A percentile compares a stretch with the other conserved stretches of the same genome.
Evolutionary conservation across 2,329 filamentous ascomycete genomes (phyloP).

Genomic region (Ceratocystis harringtonii): DNA sequence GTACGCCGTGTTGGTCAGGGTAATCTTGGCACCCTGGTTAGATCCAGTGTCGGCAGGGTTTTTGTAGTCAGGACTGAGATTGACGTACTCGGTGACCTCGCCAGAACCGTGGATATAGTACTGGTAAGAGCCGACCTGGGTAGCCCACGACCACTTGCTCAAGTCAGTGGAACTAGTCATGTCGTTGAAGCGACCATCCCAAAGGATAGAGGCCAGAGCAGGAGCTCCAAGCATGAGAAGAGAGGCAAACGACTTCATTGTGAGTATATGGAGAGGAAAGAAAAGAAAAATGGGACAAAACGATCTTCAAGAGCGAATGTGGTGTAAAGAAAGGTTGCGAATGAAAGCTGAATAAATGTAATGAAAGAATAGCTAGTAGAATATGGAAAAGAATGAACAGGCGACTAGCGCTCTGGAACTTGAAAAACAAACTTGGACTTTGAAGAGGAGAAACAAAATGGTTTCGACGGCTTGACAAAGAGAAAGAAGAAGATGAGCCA

Average conservation of each 20-base stretch:
- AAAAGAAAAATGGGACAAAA: conserved; percentile 12
- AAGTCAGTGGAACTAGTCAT: conserved; percentile 39
- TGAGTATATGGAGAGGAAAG: conserved; percentile 12
- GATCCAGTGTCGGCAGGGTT: conserved; percentile 49
- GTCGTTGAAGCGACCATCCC: conserved; percentile 53
- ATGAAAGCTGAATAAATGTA: not conserved
- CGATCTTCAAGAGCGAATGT: conserved; percentile 14
- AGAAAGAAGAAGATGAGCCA: not conserved
- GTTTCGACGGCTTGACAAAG: not conserved
- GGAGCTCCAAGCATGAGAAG: conserved; percentile 12
- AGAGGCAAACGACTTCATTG: conserved; percentile 16
- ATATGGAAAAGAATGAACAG: conserved; percentile 13
- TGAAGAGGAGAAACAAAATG: conserved; percentile 1
- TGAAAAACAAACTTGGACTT: conserved; percentile 7
- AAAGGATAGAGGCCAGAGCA: conserved; percentile 29
- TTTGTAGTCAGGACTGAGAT: conserved; percentile 44
- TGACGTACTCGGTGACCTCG: conserved; percentile 43
- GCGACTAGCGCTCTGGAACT: conserved; percentile 16
- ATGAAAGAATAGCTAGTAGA: not conserved
- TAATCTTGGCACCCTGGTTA: conserved; percentile 52
- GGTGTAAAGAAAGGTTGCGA: not conserved
- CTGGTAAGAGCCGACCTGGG: conserved; percentile 54
- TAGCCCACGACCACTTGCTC: conserved; percentile 50
- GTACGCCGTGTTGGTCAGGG: conserved; percentile 46
- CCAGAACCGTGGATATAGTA: conserved; percentile 60